Evolutionary conservation across 257 asterid genomes (phyloP), one percentile per base, ranked within the genome.

Genomic region (Fraxinus cuspidata): DNA sequence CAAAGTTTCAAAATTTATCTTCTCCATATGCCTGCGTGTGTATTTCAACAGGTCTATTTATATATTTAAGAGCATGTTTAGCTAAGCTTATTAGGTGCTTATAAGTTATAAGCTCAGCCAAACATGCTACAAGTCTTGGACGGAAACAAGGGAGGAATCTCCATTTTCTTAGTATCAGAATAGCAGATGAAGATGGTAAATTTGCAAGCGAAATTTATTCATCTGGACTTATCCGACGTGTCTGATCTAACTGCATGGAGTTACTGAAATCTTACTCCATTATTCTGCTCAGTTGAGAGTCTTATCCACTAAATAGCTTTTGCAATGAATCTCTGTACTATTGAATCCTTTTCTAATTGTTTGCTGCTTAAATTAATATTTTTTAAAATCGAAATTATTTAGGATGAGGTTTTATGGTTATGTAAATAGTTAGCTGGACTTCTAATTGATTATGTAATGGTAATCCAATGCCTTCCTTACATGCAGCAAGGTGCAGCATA

Each of bases 401-500:
- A 67, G 68, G 60, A 35, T 72, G 69, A 42, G 65, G 78, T 76
- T 69, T 77, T 60, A 9, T 51, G 37, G 73, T 72, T 66, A 25
- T 38, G 53, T 67, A 11, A 25, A 63, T 23, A 25, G 34, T 25
- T 63, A 63, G 19, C 7, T 63, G 34, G 34, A 63, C 60, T 70
- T 40, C 44, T 49, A 31, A 66, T 71, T 83, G 72, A 29, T 81
- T 75, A 77, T 47, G 74, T 78, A 27, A 21, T 73, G 19, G 9
- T 81, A 66, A 64, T 67, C 35, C 25, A 71, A 71, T 80, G 78
- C 42, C 80, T 76, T 75, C 32, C 32, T 70, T 78, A 78, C 83
- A 73, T 85, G 89, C 97, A 96, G 99, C 99, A 92, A 88, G 97
- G 92, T 38, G 85, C 97, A 77, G 56, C 90, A 70, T 88, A 87